Evolutionary conservation across 768 basidiomycete species (phyloP).

Genomic region (Strobilomyces echinocephalus): DNA sequence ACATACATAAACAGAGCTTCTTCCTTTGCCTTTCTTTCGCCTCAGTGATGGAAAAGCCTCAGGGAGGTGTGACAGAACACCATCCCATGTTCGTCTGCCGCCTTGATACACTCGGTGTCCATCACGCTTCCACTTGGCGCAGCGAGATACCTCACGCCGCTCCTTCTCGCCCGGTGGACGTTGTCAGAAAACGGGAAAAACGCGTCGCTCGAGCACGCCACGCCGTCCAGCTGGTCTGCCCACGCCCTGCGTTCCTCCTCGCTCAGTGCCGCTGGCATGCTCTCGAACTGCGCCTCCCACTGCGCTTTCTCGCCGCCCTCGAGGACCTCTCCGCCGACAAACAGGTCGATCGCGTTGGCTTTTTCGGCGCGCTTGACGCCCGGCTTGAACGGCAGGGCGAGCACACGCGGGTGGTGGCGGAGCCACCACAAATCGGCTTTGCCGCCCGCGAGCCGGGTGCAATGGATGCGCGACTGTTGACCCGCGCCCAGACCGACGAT

Average conservation of each 20-base stretch:
- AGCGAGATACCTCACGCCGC: constrained; percentile 88
- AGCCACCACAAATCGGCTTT: constrained; percentile 99
- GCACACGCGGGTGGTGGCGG: constrained; percentile 91
- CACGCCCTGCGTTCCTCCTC: constrained; percentile 72
- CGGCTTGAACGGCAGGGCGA: constrained; percentile 92
- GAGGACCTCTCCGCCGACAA: constrained; percentile 83
- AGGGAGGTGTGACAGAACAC: constrained; percentile 88
- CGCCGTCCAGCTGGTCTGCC: constrained; percentile 69
- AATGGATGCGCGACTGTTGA: constrained; percentile 98
- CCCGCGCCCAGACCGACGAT: constrained; percentile 96
- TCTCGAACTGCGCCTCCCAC: constrained; percentile 88
- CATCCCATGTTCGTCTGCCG: constrained; percentile 88
- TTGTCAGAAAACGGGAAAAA: constrained; percentile 99
- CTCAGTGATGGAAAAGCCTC: constrained; percentile 84
- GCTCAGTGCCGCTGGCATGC: constrained; percentile 57
- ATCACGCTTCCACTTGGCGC: constrained; percentile 94
- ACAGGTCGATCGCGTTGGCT: constrained; percentile 96
- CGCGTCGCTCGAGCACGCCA: constrained; percentile 93
- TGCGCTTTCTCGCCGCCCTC: constrained; percentile 86
- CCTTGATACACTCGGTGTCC: constrained; percentile 95
- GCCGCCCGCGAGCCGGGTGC: constrained; percentile 93
- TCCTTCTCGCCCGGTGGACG: constrained; percentile 87
- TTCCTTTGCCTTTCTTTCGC: not conserved
- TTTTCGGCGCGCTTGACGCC: constrained; percentile 97
- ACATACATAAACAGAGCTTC: constrained; percentile 2